These are phyloP conservation scores for Aureobasidium zeae DNA, from an alignment of 2,329 filamentous ascomycete genomes.

Conservation along the genomic window DNA sequence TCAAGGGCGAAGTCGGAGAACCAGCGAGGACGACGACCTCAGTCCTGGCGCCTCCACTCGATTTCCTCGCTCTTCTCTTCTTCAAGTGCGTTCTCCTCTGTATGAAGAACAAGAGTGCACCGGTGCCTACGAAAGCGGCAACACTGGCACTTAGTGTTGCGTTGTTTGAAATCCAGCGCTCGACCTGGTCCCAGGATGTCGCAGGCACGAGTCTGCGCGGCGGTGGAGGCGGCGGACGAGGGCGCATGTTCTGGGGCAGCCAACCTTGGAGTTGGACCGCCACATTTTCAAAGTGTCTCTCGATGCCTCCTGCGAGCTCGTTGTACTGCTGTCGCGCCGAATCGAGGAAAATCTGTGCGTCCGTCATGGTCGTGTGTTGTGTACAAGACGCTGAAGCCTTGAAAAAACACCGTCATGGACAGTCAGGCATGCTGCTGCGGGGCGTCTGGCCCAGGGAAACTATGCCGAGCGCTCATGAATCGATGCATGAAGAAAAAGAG, in stretches of 20 bases:
- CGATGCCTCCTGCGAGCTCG: constrained; percentile 69
- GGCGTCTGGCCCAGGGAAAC: neutral
- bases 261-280: constrained; percentile 63
- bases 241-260: constrained; percentile 35
- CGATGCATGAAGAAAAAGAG: too few species aligned
- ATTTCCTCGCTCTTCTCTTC: constrained; percentile 67
- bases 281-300: constrained; percentile 69
- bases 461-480: constrained; percentile 8
- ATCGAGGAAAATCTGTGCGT: constrained; percentile 30
- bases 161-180: constrained; percentile 64
- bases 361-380: constrained; percentile 24
- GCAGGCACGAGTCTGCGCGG: constrained; percentile 34
- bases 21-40: constrained; percentile 74
- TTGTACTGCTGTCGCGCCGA: constrained; percentile 25
- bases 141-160: constrained; percentile 64
- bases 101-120: constrained; percentile 45
- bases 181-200: constrained; percentile 47
- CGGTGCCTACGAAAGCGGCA: constrained; percentile 60
- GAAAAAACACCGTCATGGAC: constrained; percentile 12
- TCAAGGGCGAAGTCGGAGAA: constrained; percentile 75
- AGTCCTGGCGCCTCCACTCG: constrained; percentile 71
- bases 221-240: constrained; percentile 48
- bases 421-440: too few species aligned
- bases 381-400: neutral
- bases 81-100: constrained; percentile 51